A percentile compares a stretch with the other conserved stretches of the same genome.
Evolutionary conservation across 257 asterid species (phyloP).

Genomic region (Solanum chiquidenum): DNA sequence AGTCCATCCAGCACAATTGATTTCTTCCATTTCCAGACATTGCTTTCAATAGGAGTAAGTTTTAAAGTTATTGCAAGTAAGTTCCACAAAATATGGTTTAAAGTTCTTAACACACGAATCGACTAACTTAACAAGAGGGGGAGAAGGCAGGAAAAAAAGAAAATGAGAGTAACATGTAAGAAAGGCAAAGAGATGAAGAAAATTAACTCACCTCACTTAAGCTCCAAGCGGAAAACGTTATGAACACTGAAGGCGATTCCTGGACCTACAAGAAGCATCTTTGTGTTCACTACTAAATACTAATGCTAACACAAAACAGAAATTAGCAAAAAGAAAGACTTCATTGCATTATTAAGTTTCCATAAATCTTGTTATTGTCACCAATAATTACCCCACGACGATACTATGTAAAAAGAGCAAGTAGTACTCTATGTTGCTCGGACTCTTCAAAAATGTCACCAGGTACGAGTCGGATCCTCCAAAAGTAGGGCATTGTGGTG

Average conservation of each 20-base stretch:
- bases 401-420: background rate
- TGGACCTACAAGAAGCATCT: constrained; percentile 38
- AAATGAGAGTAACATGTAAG: background rate
- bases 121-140: background rate
- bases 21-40: background rate
- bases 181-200: background rate
- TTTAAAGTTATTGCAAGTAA: background rate
- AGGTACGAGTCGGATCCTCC: background rate
- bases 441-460: background rate
- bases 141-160: background rate
- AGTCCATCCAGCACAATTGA: background rate
- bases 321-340: background rate
- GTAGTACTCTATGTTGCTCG: background rate
- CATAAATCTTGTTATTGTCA: background rate
- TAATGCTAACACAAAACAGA: background rate
- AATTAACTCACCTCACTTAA: constrained; percentile 54
- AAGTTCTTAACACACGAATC: background rate
- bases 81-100: background rate
- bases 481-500: background rate
- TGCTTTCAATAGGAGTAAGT: background rate
- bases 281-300: background rate
- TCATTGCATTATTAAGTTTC: background rate
- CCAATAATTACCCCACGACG: background rate
- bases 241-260: constrained; percentile 63
- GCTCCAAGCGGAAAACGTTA: constrained; percentile 82